Base-by-base conservation (phyloP, 495 filamentous ascomycete genomes). In the Thermochaetoides thermophila region DNA sequence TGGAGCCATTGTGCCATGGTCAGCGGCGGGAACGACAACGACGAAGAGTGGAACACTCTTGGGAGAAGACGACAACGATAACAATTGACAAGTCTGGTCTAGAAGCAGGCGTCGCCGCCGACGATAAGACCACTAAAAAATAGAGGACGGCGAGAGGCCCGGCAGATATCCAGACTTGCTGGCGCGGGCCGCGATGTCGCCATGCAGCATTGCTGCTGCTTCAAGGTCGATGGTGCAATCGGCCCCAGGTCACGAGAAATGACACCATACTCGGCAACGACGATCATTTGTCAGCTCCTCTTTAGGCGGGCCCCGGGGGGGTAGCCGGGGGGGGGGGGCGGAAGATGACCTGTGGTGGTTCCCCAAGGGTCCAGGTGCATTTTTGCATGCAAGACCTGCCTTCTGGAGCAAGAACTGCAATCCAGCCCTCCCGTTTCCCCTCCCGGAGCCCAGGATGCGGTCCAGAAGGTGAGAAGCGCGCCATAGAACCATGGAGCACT, bases 1-100 rank as follows among this genome's bases (percentile, higher is more conserved):
- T 67, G 60, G 50, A 57, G 60, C 51, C 60, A 65, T 65, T 35
- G 52, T 57, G 50, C 50, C 56, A 59, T 58, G 48, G 48, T 54
- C 44, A 54, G 50, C 48, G 45, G 27, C 34, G 17, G 29, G 26
- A 32, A 20, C 11, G 23, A 26, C 17, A 44, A 29, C 10, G 17
- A 37, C 21, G 19, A 37, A 17, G 8, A 26, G 5, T 5, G 14
- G 14, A 30, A 17, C 46, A 33, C 42, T 43, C 41, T 35, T 31
- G 28, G 36, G 26, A 41, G 40, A 43, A 44, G 32, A n/a, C 42
- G 6, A 24, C 21, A 24, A 24, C 21, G 21, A 24, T 12, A 30
- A 31, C 44, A 37, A 29, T 42, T n/a, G n/a, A n/a, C n/a, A n/a
- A n/a, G n/a, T n/a, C n/a, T n/a, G n/a, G n/a, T n/a, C n/a, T n/a